Evolutionary conservation across 352 stramenopile genomes (phyloP), one percentile per base, ranked within the genome.

Genomic region (Globisporangium irregulare): DNA sequence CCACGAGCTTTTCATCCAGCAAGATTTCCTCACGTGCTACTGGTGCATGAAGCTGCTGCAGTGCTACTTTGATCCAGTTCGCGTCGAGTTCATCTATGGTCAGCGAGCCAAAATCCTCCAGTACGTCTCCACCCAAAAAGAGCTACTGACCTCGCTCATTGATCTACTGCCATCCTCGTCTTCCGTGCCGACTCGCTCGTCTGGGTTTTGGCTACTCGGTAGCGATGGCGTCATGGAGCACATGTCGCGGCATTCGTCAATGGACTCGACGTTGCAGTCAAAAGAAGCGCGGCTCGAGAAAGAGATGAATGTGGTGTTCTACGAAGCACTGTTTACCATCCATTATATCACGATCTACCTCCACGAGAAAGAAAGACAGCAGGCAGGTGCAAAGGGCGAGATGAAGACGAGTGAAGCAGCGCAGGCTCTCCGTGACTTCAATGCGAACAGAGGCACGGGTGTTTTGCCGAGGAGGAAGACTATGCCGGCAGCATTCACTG

Each of bases 41-140:
- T 93, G 85, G 85, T 86, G 82, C 20, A 69, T 93, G 22, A 75
- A 84, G 48, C 66, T 91, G 10, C 57, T 93, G 9, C 83, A 93
- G 62, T 79, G 78, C 51, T 85, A 89, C 65, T 86, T 93, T 63
- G 81, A 81, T n/a, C 69, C 75, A 24, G 25, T 67, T 56, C 60
- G 75, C 41, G 24, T 74, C 56, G 67, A 73, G 34, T 62, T 71
- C 51, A 61, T 70, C 56, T 74, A 79, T 9, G 64, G 75, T 12
- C 73, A 89, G 50, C 81, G 84, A 14, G 69, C 78, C 6, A 89
- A 83, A 56, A 80, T 81, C 38, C 76, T 90, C 3, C 66, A 88
- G 74, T 75, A 89, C 27, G 84, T 91, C 62, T 64, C 87, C 7
- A 72, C 84, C 22, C 80, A 90, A 10, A 71, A 62, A 18, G 70